Evolutionary conservation across 2,329 filamentous ascomycete genomes (phyloP).

Genomic region (Thielaviopsis punctulata): DNA sequence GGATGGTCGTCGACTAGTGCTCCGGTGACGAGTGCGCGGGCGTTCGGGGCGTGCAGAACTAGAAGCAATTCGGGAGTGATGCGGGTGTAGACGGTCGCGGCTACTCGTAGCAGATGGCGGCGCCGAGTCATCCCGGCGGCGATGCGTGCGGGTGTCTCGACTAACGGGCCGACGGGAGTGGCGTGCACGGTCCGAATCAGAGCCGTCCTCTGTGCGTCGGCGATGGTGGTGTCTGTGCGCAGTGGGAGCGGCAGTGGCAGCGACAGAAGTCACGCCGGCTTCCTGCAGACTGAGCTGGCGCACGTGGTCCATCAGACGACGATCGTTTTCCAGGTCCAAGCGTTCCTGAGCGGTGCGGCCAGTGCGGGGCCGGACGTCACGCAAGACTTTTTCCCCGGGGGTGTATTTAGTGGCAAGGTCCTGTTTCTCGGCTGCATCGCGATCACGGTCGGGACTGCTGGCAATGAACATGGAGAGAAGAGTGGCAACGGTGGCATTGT

Average conservation of each 20-base stretch:
- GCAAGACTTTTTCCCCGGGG: conserved; percentile 66
- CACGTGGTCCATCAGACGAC: conserved; percentile 52
- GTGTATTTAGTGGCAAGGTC: conserved; percentile 63
- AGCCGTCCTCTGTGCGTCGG: conserved; percentile 5
- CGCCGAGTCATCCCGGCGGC: background rate
- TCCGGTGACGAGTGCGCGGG: conserved; percentile 3
- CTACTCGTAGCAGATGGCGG: conserved; percentile 11
- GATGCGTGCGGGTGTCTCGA: conserved; percentile 13
- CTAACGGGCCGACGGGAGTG: conserved; percentile 15
- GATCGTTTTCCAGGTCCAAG: conserved; percentile 46
- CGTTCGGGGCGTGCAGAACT: background rate
- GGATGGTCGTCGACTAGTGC: background rate
- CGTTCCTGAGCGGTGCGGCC: conserved; percentile 36
- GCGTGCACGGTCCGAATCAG: conserved; percentile 10
- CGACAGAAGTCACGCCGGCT: conserved; percentile 31
- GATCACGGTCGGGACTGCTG: conserved; percentile 60
- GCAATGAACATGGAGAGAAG: conserved; percentile 75
- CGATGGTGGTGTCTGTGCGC: conserved; percentile 4
- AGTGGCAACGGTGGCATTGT: conserved; percentile 80
- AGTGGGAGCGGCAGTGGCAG: background rate
- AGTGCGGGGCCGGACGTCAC: conserved; percentile 31
- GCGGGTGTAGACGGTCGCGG: conserved; percentile 23
- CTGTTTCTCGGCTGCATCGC: conserved; percentile 53
- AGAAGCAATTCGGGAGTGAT: conserved; percentile 16
- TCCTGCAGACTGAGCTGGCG: conserved; percentile 58